Conservation (phyloP, 2,329 filamentous ascomycete genomes). For the Penicillium decumbens region DNA sequence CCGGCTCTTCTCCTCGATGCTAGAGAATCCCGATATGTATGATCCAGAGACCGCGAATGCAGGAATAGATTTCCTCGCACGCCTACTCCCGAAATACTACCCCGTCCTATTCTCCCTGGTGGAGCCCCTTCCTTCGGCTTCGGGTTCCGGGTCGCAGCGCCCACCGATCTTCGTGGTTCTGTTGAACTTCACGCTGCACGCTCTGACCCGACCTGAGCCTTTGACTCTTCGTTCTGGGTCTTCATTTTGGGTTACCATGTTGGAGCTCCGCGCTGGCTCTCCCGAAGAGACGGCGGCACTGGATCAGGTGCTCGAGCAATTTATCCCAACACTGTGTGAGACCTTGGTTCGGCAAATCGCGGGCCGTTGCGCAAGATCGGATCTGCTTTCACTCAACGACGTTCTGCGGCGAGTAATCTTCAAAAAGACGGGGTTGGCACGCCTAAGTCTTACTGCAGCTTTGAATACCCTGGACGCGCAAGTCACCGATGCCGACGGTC, state of each 20-base stretch:
- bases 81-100: slow-evolving; percentile 42
- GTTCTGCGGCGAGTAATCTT: slow-evolving; percentile 41
- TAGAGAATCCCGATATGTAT: slow-evolving; percentile 32
- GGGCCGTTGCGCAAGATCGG: slow-evolving; percentile 44
- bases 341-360: slow-evolving; percentile 41
- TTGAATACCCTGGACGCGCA: slow-evolving; percentile 30
- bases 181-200: slow-evolving; percentile 40
- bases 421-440: slow-evolving; percentile 40
- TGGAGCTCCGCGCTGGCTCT: slow-evolving; percentile 31
- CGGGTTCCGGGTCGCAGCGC: slow-evolving; percentile 11
- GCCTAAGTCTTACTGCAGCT: slow-evolving; percentile 35
- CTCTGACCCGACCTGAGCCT: slow-evolving; percentile 41
- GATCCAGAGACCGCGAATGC: slow-evolving; percentile 44
- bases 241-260: slow-evolving; percentile 41
- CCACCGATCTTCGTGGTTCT: slow-evolving; percentile 33
- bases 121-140: slow-evolving; percentile 12
- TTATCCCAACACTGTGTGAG: slow-evolving; percentile 36
- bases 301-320: slow-evolving; percentile 33
- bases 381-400: slow-evolving; percentile 41
- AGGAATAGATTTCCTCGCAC: slow-evolving; percentile 44
- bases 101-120: slow-evolving; percentile 36
- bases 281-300: slow-evolving; percentile 21
- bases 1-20: slow-evolving; percentile 37
- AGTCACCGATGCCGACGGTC: slow-evolving; percentile 16
- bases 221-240: slow-evolving; percentile 46